Evolutionary conservation across 2,329 filamentous ascomycete genomes (phyloP).

Genomic region (Pseudofabraea citricarpa): DNA sequence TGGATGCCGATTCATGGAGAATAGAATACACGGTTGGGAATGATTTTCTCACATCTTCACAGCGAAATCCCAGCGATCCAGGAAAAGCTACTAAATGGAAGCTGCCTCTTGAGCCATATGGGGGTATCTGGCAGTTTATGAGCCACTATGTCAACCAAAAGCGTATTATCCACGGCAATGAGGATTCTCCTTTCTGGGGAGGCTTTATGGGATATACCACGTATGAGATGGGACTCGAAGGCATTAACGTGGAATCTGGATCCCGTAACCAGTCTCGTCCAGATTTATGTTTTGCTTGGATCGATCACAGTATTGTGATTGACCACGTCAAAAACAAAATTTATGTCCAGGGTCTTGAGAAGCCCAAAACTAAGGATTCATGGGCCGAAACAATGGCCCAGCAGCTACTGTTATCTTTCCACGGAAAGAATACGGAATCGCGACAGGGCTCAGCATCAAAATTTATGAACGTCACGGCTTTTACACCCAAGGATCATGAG

Average conservation of each 20-base stretch:
- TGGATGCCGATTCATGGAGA: constrained; percentile 52
- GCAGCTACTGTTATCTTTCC: neutral
- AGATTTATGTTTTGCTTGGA: constrained; percentile 59
- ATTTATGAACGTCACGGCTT: constrained; percentile 14
- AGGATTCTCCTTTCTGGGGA: constrained; percentile 59
- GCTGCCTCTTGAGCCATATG: constrained; percentile 12
- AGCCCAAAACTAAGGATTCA: neutral
- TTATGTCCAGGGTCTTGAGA: constrained; percentile 53
- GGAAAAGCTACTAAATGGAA: neutral
- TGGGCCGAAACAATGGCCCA: neutral
- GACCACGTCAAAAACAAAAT: constrained; percentile 53
- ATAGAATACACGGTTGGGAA: constrained; percentile 53
- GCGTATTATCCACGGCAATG: constrained; percentile 29
- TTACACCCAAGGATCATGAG: constrained; percentile 9
- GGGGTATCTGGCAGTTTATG: constrained; percentile 27
- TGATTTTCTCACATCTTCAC: constrained; percentile 15
- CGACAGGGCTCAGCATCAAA: constrained; percentile 1
- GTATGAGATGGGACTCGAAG: constrained; percentile 61
- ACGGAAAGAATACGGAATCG: constrained; percentile 4
- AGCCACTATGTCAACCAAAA: constrained; percentile 34
- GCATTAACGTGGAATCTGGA: constrained; percentile 36
- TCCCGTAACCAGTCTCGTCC: constrained; percentile 32
- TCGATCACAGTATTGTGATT: constrained; percentile 59
- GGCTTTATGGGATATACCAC: constrained; percentile 65
- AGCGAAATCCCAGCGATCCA: neutral